Evolutionary conservation across 768 basidiomycete species (phyloP).

Genomic region (Phaeolepiota aurea): DNA sequence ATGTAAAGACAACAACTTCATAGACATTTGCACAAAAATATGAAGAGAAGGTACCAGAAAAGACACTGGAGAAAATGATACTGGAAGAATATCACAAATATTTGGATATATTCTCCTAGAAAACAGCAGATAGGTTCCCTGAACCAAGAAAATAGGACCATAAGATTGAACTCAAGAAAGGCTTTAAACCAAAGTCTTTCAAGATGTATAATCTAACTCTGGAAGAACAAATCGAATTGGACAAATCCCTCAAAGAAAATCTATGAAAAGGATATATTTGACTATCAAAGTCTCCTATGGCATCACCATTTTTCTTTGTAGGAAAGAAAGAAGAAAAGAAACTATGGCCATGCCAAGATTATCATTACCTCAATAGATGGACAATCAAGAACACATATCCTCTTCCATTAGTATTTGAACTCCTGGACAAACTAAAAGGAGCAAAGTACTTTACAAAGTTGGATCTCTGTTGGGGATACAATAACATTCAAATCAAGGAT

Average conservation of each 20-base stretch:
- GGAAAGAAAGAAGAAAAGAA: conserved; percentile 16
- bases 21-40: too few species aligned
- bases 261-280: conserved; percentile 14
- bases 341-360: conserved; percentile 20
- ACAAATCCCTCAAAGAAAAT: conserved; percentile 19
- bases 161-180: neutral
- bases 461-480: conserved; percentile 30
- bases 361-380: conserved; percentile 18
- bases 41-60: too few species aligned
- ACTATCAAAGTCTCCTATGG: conserved; percentile 15
- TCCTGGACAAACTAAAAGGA: conserved; percentile 14
- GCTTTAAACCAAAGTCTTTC: neutral
- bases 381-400: conserved; percentile 23
- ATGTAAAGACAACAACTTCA: too few species aligned
- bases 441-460: conserved; percentile 23
- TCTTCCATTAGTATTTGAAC: conserved; percentile 18
- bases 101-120: neutral
- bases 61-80: neutral
- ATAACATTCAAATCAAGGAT: conserved; percentile 24
- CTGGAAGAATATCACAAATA: neutral
- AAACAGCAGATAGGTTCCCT: neutral
- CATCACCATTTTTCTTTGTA: conserved; percentile 15
- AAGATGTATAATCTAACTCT: neutral
- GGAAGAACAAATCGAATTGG: neutral
- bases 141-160: neutral